A percentile compares a stretch with the other conserved stretches of the same genome.
These are phyloP conservation scores for Lasiodiplodia citricola DNA, from an alignment of 2,329 filamentous ascomycete genomes.

Conservation along the genomic window DNA sequence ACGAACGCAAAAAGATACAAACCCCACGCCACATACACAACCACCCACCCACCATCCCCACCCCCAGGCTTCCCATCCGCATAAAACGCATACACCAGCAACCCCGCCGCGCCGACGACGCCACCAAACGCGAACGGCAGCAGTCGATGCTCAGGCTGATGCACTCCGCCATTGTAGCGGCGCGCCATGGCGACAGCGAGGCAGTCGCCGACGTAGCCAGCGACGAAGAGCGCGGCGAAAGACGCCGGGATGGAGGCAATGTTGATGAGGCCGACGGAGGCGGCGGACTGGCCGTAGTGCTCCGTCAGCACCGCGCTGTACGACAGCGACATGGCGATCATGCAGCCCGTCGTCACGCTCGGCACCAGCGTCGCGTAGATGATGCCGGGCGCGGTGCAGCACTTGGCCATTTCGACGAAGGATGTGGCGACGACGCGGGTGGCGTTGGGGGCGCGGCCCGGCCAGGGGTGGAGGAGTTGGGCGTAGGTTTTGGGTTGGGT, in stretches of 20 bases:
- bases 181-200: constrained; percentile 39
- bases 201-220: constrained; percentile 34
- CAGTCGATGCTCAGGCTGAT: constrained; percentile 44
- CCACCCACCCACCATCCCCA: constrained; percentile 1
- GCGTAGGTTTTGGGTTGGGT: constrained; percentile 27
- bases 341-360: constrained; percentile 45
- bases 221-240: constrained; percentile 34
- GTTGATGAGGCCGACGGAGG: constrained; percentile 29
- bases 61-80: not conserved
- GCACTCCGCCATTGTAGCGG: constrained; percentile 37
- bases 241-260: constrained; percentile 33
- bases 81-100: not conserved
- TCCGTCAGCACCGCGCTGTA: constrained; percentile 45
- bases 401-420: constrained; percentile 40
- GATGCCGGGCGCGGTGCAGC: constrained; percentile 45
- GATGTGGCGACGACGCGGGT: constrained; percentile 29
- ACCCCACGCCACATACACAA: constrained; percentile 40
- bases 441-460: constrained; percentile 27
- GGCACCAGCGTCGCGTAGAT: constrained; percentile 46
- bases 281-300: constrained; percentile 41
- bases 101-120: constrained; percentile 35
- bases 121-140: constrained; percentile 41
- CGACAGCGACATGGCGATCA: constrained; percentile 46
- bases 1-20: constrained; percentile 35
- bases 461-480: constrained; percentile 29